Evolutionary conservation across 768 basidiomycete genomes (phyloP).

Genomic region (Amanita fuliginea): DNA sequence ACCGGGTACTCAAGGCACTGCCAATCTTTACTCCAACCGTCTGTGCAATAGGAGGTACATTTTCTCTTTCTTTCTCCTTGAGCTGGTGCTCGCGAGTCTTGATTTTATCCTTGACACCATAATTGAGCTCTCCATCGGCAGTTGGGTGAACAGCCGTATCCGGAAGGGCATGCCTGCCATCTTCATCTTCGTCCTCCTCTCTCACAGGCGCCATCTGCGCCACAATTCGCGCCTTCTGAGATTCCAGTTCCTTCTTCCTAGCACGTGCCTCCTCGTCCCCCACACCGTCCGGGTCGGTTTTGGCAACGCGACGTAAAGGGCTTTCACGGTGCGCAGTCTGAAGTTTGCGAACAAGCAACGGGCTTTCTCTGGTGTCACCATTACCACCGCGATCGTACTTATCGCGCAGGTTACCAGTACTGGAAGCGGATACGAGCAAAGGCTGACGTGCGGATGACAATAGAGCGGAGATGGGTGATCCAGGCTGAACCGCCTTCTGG

Average conservation of each 20-base stretch:
- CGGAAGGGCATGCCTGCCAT: slow-evolving; percentile 19
- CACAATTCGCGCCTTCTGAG: slow-evolving; percentile 88
- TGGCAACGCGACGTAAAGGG: slow-evolving; percentile 17
- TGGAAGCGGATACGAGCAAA: slow-evolving; percentile 52
- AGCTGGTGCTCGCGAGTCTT: slow-evolving; percentile 6
- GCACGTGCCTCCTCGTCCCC: slow-evolving; percentile 27
- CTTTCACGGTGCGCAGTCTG: slow-evolving; percentile 20
- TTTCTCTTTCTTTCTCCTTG: slow-evolving; percentile 18
- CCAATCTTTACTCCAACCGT: not conserved
- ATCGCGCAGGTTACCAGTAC: not conserved
- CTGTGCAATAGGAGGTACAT: slow-evolving; percentile 15
- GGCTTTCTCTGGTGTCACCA: slow-evolving; percentile 13
- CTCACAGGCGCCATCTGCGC: slow-evolving; percentile 78
- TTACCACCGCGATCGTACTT: slow-evolving; percentile 1
- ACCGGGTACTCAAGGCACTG: not conserved
- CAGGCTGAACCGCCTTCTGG: slow-evolving; percentile 91
- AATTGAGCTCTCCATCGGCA: slow-evolving; percentile 15
- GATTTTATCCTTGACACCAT: slow-evolving; percentile 11
- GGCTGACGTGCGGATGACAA: slow-evolving; percentile 86
- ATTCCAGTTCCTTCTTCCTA: slow-evolving; percentile 70
- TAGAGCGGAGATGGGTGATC: slow-evolving; percentile 86
- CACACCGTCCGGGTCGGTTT: slow-evolving; percentile 17
- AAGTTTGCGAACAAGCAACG: slow-evolving; percentile 13
- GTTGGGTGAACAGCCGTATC: slow-evolving; percentile 20
- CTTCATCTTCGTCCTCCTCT: slow-evolving; percentile 29